Evolutionary conservation across 108 stramenopile genomes (phyloP), one percentile per base, ranked within the genome.

Genomic region (Hondaea fermentalgiana): DNA sequence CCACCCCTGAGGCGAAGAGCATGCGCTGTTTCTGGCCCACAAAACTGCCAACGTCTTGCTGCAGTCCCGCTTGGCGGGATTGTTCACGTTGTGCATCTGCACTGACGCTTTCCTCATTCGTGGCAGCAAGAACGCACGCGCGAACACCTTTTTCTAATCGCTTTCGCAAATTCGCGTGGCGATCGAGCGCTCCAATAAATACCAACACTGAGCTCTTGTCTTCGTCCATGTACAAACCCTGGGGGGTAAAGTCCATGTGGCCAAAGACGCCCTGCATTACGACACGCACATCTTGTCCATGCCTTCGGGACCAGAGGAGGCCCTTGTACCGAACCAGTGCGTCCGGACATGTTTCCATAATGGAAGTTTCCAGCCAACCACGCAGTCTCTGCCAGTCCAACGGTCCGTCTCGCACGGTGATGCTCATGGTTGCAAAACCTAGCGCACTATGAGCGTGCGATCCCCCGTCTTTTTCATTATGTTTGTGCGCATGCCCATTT

Each of bases 241-340:
- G 49, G 28, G 49, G 76, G 6, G 49, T 16, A 45, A 83, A 83
- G 10, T 83, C 76, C 76, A 83, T 53, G 4, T 83, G 76, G 0
- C 76, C 76, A 45, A 53, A 83, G 76, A 83, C 76, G 49, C 76
- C 76, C 28, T 83, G 76, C 45, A 83, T 47, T 8, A 83, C 76
- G 10, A 53, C 49, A 12, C 76, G 76, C 25, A 53, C 51, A 35
- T 83, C 76, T 16, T 53, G 51, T 6, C 51, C 51, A 45, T 53
- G 51, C 51, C 49, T 47, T 23, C 76, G 45, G 12, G 76, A 53
- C 76, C 76, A 83, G 0, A 83, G n/a, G 6, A 83, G 6, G 8
- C 76, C 76, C 28, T 83, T 83, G 51, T 83, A 83, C n/a, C 76
- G 45, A 6, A 83, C 51, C 17, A 83, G 5, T 2, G 51, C 76